Percentiles rank a stretch among this genome's conserved stretches.
These are phyloP conservation scores for Auxenochlorella protothecoides DNA, from an alignment of 139 green algal genomes.

Conservation along the genomic window DNA sequence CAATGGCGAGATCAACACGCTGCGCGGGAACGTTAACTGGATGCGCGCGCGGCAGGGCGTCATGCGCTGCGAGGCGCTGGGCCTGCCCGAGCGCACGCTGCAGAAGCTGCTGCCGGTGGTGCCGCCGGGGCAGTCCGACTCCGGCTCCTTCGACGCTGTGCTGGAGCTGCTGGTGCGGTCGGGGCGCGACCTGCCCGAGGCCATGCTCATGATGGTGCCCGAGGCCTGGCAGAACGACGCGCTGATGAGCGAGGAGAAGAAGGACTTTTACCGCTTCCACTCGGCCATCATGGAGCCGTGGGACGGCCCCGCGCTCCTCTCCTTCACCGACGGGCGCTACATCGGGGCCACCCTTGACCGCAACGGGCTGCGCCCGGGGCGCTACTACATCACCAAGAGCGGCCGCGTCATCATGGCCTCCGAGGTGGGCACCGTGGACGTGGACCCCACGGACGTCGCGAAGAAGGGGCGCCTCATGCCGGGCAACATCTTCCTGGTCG, in stretches of 20 bases:
- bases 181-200: slow-evolving; percentile 59
- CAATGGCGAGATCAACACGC: slow-evolving; percentile 99
- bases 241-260: slow-evolving; percentile 70
- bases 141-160: slow-evolving; percentile 90
- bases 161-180: slow-evolving; percentile 86
- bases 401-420: slow-evolving; percentile 94
- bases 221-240: slow-evolving; percentile 88
- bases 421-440: slow-evolving; percentile 89
- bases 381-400: slow-evolving; percentile 91
- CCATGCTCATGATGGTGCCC: slow-evolving; percentile 94
- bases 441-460: slow-evolving; percentile 75
- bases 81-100: slow-evolving; percentile 58
- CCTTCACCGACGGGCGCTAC: slow-evolving; percentile 89
- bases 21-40: slow-evolving; percentile 99
- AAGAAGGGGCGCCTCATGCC: slow-evolving; percentile 91
- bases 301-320: slow-evolving; percentile 95
- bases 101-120: slow-evolving; percentile 78
- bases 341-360: slow-evolving; percentile 89
- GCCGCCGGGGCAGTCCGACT: slow-evolving; percentile 72
- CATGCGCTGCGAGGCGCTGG: slow-evolving; percentile 77
- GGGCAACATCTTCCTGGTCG: slow-evolving; percentile 88
- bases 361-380: slow-evolving; percentile 93
- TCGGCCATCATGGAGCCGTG: slow-evolving; percentile 96
- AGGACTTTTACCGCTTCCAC: slow-evolving; percentile 92
- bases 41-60: slow-evolving; percentile 81